Conservation (phyloP, 257 asterid species). For the Ocimum tenuiflorum region DNA sequence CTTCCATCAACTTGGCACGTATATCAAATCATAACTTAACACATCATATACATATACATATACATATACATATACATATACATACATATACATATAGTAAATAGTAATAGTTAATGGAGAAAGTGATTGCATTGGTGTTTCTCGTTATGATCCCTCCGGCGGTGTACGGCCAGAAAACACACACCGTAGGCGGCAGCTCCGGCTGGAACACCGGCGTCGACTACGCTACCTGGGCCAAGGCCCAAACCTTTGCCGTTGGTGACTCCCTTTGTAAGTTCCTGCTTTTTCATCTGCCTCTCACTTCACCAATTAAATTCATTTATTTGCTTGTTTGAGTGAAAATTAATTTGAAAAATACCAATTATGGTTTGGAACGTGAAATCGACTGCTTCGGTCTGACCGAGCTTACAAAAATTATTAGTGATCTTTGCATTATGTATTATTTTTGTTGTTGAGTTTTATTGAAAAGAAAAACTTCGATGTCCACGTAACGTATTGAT, state of each 20-base stretch:
- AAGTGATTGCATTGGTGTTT: slow-evolving; percentile 15
- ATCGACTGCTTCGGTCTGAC: too few relatives aligned
- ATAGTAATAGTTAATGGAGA: slow-evolving; percentile 19
- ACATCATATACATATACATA: too few relatives aligned
- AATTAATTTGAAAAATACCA: too few relatives aligned
- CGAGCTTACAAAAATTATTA: too few relatives aligned
- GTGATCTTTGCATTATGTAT: too few relatives aligned
- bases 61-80: not conserved
- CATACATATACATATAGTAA: not conserved
- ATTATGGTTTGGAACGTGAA: too few relatives aligned
- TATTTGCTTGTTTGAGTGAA: too few relatives aligned
- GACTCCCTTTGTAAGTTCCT: slow-evolving; percentile 49
- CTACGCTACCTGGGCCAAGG: slow-evolving; percentile 41
- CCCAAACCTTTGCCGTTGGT: slow-evolving; percentile 30
- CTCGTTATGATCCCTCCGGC: slow-evolving; percentile 38
- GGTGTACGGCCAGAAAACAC: slow-evolving; percentile 30
- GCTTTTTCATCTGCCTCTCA: not conserved
- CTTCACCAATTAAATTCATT: too few relatives aligned
- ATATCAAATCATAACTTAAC: too few relatives aligned
- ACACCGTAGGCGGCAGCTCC: slow-evolving; percentile 39
- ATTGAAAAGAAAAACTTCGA: too few relatives aligned
- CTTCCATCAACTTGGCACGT: not conserved
- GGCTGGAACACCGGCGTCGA: slow-evolving; percentile 39
- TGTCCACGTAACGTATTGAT: too few relatives aligned
- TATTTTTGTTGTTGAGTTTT: too few relatives aligned